A percentile compares a stretch with the other conserved stretches of the same genome.
These are phyloP conservation scores for Ceratobasidium sp. DNA, from an alignment of 1,284 basidiomycete species.

Conservation along the genomic window DNA sequence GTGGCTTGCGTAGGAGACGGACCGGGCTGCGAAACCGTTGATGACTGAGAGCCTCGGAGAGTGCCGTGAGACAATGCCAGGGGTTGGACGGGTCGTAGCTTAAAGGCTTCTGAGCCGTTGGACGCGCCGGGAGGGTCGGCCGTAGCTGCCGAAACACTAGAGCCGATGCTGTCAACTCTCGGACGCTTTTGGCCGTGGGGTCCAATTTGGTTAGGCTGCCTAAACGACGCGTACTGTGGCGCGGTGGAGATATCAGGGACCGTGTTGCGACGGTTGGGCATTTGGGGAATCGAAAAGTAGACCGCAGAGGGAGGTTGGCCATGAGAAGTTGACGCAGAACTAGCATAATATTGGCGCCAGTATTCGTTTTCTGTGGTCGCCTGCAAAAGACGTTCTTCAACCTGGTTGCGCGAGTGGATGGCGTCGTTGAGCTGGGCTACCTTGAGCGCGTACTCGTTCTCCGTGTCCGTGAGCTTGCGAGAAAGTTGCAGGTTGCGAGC, in stretches of 20 bases:
- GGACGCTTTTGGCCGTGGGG: slow-evolving; percentile 28
- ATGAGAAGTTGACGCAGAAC: background rate
- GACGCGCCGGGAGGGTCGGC: background rate
- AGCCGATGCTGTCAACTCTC: background rate
- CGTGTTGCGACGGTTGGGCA: slow-evolving; percentile 27
- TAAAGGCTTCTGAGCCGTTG: background rate
- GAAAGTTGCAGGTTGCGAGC: slow-evolving; percentile 18
- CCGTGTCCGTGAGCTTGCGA: slow-evolving; percentile 11
- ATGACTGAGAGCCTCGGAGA: background rate
- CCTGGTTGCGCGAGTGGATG: background rate
- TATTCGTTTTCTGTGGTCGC: slow-evolving; percentile 17
- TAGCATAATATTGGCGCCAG: slow-evolving; percentile 23
- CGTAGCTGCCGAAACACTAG: background rate
- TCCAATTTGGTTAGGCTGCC: background rate
- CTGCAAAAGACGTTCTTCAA: slow-evolving; percentile 7
- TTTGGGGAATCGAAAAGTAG: slow-evolving; percentile 23
- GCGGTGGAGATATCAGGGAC: slow-evolving; percentile 4
- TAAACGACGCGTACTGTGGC: background rate
- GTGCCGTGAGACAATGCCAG: background rate
- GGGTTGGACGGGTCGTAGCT: slow-evolving; percentile 20
- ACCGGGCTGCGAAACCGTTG: background rate
- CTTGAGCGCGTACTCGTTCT: slow-evolving; percentile 11
- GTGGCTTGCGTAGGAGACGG: background rate
- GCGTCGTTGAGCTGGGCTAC: slow-evolving; percentile 33
- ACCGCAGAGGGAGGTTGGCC: background rate